Evolutionary conservation across 2,329 filamentous ascomycete genomes (phyloP).

Genomic region (Alternaria arbusti): DNA sequence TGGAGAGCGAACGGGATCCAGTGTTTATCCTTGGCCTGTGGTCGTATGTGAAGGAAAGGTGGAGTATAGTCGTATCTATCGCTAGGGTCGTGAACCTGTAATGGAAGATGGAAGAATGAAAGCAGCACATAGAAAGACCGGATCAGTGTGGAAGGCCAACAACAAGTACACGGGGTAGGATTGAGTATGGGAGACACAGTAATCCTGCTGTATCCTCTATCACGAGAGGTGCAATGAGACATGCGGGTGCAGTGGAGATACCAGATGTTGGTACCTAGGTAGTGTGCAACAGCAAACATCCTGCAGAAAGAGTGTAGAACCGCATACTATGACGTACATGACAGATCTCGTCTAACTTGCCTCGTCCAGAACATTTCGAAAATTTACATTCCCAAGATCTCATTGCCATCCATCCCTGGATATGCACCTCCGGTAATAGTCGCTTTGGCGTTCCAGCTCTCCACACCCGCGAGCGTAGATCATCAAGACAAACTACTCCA

Average conservation of each 20-base stretch:
- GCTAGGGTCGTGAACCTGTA: too few species aligned
- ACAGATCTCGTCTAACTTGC: neutral
- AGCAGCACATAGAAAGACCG: too few species aligned
- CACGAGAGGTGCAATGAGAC: neutral
- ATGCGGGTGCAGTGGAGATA: neutral
- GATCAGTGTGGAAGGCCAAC: too few species aligned
- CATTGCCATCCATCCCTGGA: neutral
- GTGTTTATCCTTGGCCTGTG: constrained; percentile 5
- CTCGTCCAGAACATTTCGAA: neutral
- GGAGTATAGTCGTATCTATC: too few species aligned
- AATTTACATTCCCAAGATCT: neutral
- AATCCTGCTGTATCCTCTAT: neutral
- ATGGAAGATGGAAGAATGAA: too few species aligned
- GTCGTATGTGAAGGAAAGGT: constrained; percentile 5
- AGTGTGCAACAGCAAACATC: neutral
- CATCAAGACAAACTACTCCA: neutral
- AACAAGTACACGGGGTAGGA: neutral
- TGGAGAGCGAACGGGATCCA: constrained; percentile 13
- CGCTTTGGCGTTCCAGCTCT: neutral
- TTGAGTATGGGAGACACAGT: neutral
- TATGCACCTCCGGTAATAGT: neutral
- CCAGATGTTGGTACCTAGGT: neutral
- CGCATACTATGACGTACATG: neutral
- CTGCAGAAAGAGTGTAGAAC: neutral
- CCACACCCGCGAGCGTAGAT: neutral